phyloP scores from a whole-genome alignment of 225 moss, liverwort and hornwort genomes.

The Straminergon stramineum region DNA sequence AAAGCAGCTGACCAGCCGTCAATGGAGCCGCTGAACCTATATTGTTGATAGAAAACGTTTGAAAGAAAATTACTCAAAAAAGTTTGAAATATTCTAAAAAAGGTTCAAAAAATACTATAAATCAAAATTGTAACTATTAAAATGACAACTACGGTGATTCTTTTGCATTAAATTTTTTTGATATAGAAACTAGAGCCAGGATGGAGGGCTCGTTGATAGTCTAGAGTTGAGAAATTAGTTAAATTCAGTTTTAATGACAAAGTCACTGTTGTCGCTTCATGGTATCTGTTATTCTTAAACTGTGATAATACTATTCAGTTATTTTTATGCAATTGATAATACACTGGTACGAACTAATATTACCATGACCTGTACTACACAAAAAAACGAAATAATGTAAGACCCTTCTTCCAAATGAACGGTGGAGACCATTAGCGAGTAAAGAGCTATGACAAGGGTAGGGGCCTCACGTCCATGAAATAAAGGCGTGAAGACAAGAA shows the following conservation, averaged over 20 bases:
- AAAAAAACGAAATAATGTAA: background rate
- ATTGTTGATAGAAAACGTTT: background rate
- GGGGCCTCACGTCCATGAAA: conserved; percentile 49
- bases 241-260: background rate
- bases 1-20: background rate
- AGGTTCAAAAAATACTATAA: background rate
- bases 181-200: background rate
- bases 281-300: background rate
- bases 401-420: background rate
- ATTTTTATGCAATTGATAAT: background rate
- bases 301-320: background rate
- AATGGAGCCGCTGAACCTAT: background rate
- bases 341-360: background rate
- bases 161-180: too few relatives aligned
- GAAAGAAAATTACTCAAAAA: background rate
- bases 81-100: background rate
- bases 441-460: background rate
- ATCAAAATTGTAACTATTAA: background rate
- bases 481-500: conserved; percentile 95
- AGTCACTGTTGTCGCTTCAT: background rate
- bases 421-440: background rate
- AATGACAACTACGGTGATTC: background rate
- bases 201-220: background rate
- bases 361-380: background rate
- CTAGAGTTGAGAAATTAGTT: background rate